Evolutionary conservation across 2,329 filamentous ascomycete species (phyloP), one percentile per base, ranked within the genome.

Genomic region (Emmonsia crescens): DNA sequence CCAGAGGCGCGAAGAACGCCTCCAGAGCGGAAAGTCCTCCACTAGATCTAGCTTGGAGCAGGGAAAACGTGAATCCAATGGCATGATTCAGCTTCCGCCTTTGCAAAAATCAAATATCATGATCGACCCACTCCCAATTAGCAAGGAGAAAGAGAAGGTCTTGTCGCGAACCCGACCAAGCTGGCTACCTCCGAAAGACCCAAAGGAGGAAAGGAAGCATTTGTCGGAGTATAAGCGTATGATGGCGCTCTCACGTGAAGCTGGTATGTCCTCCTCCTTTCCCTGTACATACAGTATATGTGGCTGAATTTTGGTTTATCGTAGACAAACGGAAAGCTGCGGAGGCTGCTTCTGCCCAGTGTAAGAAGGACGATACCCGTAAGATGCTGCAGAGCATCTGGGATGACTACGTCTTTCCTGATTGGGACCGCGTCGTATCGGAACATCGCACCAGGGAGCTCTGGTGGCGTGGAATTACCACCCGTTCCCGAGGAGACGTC

Each of bases 201-300:
- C 91, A 1, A 89, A 89, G 60, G 94, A 99, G 74, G 94, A 99
- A 77, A 89, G 85, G 72, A 87, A 87, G 67, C 94, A 99, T 74
- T 73, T 99, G 66, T 91, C 84, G 70, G 81, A 87, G 68, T 87
- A 85, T 70, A 82, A 86, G 74, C 79, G 77, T 67, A 87, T 87
- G 83, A 84, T 86, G 82, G 80, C 80, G n/a, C 76, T 80, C 52
- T 81, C 83, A 33, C 77, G 82, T 48, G 83, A 85, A 75, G 78
- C 80, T 61, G 80, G 81, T 81, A 72, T 67, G 78, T 70, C 55
- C 33, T 44, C 48, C 46, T n/a, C 29, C 19, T 19, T 33, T 56
- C 27, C 16, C 36, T 33, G 14, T 16, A 9, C 38, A 38, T n/a
- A 24, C 21, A 57, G 44, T 24, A 19, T 31, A 58, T 29, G 19